phyloP scores from a whole-genome alignment of 495 filamentous ascomycete species.

The Aspergillus leporis region DNA sequence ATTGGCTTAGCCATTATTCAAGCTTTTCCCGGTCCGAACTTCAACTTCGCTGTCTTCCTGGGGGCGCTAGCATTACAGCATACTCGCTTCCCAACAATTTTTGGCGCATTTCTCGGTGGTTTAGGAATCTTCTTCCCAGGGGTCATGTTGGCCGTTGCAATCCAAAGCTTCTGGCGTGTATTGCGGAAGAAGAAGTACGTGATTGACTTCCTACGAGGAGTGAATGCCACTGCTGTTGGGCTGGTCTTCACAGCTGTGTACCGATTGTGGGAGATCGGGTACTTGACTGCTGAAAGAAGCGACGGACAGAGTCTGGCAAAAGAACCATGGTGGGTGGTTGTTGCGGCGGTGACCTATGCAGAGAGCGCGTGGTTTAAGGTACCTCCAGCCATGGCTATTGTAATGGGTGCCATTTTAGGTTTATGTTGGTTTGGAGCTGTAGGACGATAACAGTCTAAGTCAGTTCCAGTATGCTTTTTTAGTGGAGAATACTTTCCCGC shows the following conservation, averaged over 20 bases:
- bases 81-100: constrained; percentile 37
- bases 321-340: constrained; percentile 75
- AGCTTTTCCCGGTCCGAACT: constrained; percentile 82
- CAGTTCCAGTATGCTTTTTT: too few species aligned
- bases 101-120: constrained; percentile 65
- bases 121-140: constrained; percentile 76
- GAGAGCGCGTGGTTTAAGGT: constrained; percentile 63
- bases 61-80: constrained; percentile 58
- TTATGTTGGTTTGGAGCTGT: constrained; percentile 66
- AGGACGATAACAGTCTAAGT: too few species aligned
- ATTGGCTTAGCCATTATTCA: constrained; percentile 82
- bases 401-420: constrained; percentile 65
- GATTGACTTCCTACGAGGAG: constrained; percentile 58
- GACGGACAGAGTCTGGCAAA: constrained; percentile 58
- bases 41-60: constrained; percentile 86
- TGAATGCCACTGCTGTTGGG: constrained; percentile 78
- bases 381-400: constrained; percentile 61
- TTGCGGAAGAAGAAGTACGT: constrained; percentile 56
- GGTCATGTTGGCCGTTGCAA: constrained; percentile 61
- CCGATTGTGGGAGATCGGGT: constrained; percentile 76
- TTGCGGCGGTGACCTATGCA: constrained; percentile 62
- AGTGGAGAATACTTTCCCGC: too few species aligned
- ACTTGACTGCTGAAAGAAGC: constrained; percentile 50
- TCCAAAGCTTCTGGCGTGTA: constrained; percentile 69
- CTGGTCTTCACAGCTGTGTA: constrained; percentile 88